Evolutionary conservation across 2,329 filamentous ascomycete genomes (phyloP), one percentile per base, ranked within the genome.

Genomic region (Esteya vermicola): DNA sequence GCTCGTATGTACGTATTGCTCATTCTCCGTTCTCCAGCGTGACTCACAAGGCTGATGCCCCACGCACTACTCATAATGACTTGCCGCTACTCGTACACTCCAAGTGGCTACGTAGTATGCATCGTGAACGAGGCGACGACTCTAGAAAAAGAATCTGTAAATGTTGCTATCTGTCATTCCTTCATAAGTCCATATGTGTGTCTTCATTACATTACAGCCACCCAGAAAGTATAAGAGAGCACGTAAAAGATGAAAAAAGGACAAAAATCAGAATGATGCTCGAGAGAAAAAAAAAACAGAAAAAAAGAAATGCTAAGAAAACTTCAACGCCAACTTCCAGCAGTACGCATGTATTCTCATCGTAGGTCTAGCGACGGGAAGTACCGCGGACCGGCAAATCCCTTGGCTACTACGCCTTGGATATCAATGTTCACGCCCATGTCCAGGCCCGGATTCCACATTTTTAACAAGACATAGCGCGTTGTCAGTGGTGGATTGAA

Each of bases 401-500:
- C 89, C 52, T 82, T 79, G 2, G 79, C 82, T 43, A 86, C 72
- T 20, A 95, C 78, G 34, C 80, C 85, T 57, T 94, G 82, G 30
- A 96, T 85, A 54, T 94, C 86, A 47, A 95, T 93, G 51, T 93
- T 93, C 43, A 65, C 65, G 6, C 55, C 51, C 4, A 72, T 67
- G 36, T 78, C 75, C 21, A 75, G 71, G 43, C 75, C 73, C 2
- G 82, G 81, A 51, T 79, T 86, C 83, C 85, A 95, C 56, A 95
- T 75, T 64, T 95, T 95, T 47, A 96, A 65, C 32, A 95, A 60
- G 39, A 96, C 81, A 55, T 82, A 93, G 42, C 84, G 74, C 6
- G 83, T 84, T 10, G 83, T 85, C 44, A 91, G 72, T 0, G 82
- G 80, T 42, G 85, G 82, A 50, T 88, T 75, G 50, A 96, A 95